Percentiles rank a stretch among this genome's conserved stretches.
phyloP scores from a whole-genome alignment of 2,329 filamentous ascomycete genomes.

The Fusarium secorum region DNA sequence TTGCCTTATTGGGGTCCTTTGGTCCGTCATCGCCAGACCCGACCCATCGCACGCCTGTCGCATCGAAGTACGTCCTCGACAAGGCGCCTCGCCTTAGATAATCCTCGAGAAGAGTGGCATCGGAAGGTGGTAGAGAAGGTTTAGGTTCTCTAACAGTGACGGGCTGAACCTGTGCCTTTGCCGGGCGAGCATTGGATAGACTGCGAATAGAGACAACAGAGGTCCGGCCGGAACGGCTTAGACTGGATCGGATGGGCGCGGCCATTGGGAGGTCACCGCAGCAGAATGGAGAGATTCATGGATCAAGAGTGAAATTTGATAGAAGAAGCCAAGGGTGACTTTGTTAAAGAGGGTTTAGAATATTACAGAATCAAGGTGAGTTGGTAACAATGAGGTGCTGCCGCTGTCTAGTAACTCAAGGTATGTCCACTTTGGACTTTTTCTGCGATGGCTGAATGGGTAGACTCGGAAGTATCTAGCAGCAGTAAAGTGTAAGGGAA shows the following conservation, averaged over 20 bases:
- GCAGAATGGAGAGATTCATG: slow-evolving; percentile 35
- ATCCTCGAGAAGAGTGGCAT: slow-evolving; percentile 7
- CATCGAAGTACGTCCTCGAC: slow-evolving; percentile 46
- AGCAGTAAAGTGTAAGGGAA: not conserved
- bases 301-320: slow-evolving; percentile 6
- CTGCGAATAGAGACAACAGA: slow-evolving; percentile 38
- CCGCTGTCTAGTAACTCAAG: not conserved
- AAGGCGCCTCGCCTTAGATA: slow-evolving; percentile 18
- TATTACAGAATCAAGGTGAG: slow-evolving; percentile 1
- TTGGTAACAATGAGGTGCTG: slow-evolving; percentile 1
- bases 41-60: slow-evolving; percentile 43
- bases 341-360: not conserved
- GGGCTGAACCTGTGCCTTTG: slow-evolving; percentile 44
- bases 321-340: not conserved
- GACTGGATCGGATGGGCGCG: slow-evolving; percentile 43
- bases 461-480: slow-evolving; percentile 35
- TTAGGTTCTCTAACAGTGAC: slow-evolving; percentile 21
- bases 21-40: slow-evolving; percentile 46
- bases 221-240: slow-evolving; percentile 39
- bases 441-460: slow-evolving; percentile 32
- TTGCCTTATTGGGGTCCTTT: slow-evolving; percentile 65
- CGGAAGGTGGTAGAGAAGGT: not conserved
- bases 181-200: slow-evolving; percentile 43
- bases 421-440: slow-evolving; percentile 32
- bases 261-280: slow-evolving; percentile 47